Evolutionary conservation across 495 filamentous ascomycete species (phyloP).

Genomic region (Glonium stellatum): DNA sequence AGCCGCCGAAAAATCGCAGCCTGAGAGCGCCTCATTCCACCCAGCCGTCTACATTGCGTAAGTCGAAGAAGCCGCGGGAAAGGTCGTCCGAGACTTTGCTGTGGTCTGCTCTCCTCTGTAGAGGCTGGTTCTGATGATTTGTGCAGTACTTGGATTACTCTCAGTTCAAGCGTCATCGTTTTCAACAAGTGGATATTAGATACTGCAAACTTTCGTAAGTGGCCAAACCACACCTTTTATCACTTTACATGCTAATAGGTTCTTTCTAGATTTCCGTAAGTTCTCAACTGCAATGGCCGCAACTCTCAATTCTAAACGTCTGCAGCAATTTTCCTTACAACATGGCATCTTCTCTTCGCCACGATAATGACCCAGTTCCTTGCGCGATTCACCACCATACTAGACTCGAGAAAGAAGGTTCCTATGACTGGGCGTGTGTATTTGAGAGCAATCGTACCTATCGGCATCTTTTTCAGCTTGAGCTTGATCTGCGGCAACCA

Average conservation of each 20-base stretch:
- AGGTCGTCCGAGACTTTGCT: not conserved
- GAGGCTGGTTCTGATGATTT: conserved; percentile 24
- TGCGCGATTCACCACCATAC: conserved; percentile 72
- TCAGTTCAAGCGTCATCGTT: conserved; percentile 88
- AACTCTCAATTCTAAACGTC: conserved; percentile 12
- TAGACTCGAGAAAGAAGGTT: conserved; percentile 83
- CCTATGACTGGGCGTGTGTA: conserved; percentile 93
- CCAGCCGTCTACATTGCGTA: conserved; percentile 85
- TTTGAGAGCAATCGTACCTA: conserved; percentile 83
- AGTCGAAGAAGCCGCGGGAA: conserved; percentile 35
- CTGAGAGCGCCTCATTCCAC: conserved; percentile 59
- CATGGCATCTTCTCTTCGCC: conserved; percentile 87
- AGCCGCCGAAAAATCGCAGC: conserved; percentile 52
- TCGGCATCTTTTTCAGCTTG: conserved; percentile 87
- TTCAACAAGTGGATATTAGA: conserved; percentile 99
- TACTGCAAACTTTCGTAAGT: conserved; percentile 76
- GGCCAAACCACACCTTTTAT: conserved; percentile 8
- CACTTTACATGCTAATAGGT: not conserved
- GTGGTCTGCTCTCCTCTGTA: not conserved
- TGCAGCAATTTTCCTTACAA: conserved; percentile 67
- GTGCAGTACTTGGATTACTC: conserved; percentile 75
- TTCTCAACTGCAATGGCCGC: not conserved
- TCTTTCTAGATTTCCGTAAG: conserved; percentile 36
- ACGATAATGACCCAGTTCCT: conserved; percentile 86
- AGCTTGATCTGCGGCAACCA: conserved; percentile 92